Conservation (phyloP, 192 early-diverging fungal species). For the Backusella mclennaniae region DNA sequence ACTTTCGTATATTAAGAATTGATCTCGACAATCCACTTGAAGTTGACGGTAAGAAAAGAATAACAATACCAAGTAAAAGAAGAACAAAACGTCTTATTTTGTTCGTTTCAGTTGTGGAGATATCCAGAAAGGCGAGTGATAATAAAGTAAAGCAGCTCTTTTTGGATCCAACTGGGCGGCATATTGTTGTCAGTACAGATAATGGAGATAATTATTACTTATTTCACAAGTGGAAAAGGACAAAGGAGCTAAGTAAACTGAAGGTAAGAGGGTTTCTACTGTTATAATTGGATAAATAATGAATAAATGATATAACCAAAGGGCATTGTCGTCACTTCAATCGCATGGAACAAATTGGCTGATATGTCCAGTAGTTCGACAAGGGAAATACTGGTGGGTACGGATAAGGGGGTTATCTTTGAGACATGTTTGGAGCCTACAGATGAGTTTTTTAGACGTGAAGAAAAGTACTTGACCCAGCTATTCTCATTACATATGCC, state of each 20-base stretch:
- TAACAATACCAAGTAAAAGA: neutral
- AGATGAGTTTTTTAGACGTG: conserved; percentile 80
- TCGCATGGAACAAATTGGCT: conserved; percentile 83
- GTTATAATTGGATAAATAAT: neutral
- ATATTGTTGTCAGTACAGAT: conserved; percentile 83
- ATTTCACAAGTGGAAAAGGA: conserved; percentile 80
- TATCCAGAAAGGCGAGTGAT: conserved; percentile 51
- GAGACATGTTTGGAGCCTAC: conserved; percentile 88
- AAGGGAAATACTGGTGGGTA: conserved; percentile 79
- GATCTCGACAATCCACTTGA: conserved; percentile 82
- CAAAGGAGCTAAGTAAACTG: conserved; percentile 71
- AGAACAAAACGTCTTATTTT: neutral
- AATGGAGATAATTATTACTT: conserved; percentile 91
- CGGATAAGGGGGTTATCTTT: conserved; percentile 79
- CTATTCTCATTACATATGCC: conserved; percentile 68
- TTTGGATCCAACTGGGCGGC: conserved; percentile 85
- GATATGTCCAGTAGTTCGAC: conserved; percentile 58
- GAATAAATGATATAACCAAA: neutral
- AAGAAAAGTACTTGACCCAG: conserved; percentile 74
- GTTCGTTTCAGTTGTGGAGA: conserved; percentile 61
- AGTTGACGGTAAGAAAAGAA: conserved; percentile 57
- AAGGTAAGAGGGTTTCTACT: conserved; percentile 45
- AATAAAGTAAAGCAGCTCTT: conserved; percentile 67
- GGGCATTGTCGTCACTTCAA: conserved; percentile 70
- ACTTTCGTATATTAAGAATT: conserved; percentile 77